Evolutionary conservation across 2,329 filamentous ascomycete species (phyloP).

Genomic region (Fusarium lateritium): DNA sequence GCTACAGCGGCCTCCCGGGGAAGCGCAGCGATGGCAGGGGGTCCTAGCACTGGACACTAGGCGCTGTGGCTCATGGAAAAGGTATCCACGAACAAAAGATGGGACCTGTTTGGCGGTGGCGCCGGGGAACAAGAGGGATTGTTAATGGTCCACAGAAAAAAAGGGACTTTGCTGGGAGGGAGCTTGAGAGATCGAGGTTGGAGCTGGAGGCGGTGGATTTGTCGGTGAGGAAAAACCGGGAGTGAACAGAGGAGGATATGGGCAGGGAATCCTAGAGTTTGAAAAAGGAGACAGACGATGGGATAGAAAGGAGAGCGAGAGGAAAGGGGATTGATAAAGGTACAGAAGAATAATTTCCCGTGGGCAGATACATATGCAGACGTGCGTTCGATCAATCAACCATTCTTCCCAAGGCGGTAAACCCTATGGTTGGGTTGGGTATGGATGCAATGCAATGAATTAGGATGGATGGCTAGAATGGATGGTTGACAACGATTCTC

Average conservation of each 20-base stretch:
- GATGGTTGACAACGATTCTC: constrained; percentile 37
- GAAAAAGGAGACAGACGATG: constrained; percentile 1
- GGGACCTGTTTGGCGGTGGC: constrained; percentile 38
- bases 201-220: constrained; percentile 44
- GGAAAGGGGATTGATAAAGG: constrained; percentile 16
- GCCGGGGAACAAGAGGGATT: constrained; percentile 33
- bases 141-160: constrained; percentile 30
- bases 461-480: background rate
- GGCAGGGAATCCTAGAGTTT: constrained; percentile 35
- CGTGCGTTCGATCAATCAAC: constrained; percentile 4
- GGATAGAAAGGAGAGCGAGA: background rate
- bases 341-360: constrained; percentile 7
- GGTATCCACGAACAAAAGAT: constrained; percentile 1
- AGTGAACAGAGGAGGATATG: constrained; percentile 4
- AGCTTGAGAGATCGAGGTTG: constrained; percentile 15
- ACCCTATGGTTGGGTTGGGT: constrained; percentile 22
- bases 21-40: constrained; percentile 23
- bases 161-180: constrained; percentile 17
- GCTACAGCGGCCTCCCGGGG: constrained; percentile 42
- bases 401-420: constrained; percentile 32
- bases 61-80: constrained; percentile 28
- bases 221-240: constrained; percentile 43
- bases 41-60: background rate
- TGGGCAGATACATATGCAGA: constrained; percentile 15
- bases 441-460: constrained; percentile 22